These are phyloP conservation scores for Sequoiadendron giganteum DNA, from an alignment of 75 land plant genomes.

Conservation along the genomic window DNA sequence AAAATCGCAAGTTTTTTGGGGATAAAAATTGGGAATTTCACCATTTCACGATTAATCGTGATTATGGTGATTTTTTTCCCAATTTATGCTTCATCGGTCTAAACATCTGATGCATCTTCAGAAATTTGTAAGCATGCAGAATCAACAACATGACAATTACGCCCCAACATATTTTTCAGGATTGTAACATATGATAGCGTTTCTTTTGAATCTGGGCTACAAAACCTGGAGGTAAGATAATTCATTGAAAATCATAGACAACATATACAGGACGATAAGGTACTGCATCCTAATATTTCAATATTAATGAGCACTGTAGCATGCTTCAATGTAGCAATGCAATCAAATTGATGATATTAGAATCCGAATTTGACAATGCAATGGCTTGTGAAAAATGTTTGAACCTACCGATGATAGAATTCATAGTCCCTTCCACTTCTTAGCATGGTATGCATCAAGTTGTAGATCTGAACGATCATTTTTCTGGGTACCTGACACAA, in stretches of 20 bases:
- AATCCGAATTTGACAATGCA: background rate
- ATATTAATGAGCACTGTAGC: background rate
- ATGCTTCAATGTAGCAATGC: background rate
- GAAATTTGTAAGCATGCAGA: background rate
- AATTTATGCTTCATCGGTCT: too few relatives aligned
- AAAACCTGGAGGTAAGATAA: background rate
- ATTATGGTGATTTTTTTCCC: too few relatives aligned
- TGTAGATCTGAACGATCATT: conserved; percentile 95
- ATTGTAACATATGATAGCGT: background rate
- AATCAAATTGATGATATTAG: background rate
- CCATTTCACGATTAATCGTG: too few relatives aligned
- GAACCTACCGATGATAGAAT: conserved; percentile 85
- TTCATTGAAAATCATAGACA: background rate
- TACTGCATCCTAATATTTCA: background rate
- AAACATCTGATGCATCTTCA: background rate
- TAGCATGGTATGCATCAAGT: conserved; percentile 75
- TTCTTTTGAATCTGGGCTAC: background rate
- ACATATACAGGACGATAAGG: background rate
- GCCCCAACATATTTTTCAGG: background rate
- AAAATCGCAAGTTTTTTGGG: too few relatives aligned
- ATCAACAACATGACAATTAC: background rate
- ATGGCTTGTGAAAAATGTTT: background rate
- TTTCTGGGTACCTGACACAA: conserved; percentile 85
- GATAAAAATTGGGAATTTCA: too few relatives aligned
- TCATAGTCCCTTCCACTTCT: conserved; percentile 92